These are phyloP conservation scores for Mortierella sp. DNA, from an alignment of 371 early-diverging fungal species.

Conservation along the genomic window DNA sequence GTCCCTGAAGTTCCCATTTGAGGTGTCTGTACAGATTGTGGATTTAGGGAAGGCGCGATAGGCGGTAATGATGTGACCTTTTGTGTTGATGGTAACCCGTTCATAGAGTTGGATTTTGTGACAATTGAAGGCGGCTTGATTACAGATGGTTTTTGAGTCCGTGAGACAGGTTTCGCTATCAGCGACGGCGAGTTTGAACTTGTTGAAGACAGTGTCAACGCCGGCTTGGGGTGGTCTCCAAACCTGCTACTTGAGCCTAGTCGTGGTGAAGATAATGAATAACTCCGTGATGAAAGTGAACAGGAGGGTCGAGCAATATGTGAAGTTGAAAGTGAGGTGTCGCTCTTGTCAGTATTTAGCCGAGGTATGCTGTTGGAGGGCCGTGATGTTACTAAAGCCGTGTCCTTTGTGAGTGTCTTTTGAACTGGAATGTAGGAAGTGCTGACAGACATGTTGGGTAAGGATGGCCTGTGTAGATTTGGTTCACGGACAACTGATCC, in stretches of 20 bases:
- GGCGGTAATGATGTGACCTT: slow-evolving; percentile 20
- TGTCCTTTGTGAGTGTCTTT: slow-evolving; percentile 16
- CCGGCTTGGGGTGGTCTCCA: slow-evolving; percentile 2
- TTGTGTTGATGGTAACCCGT: background rate
- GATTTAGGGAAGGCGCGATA: slow-evolving; percentile 21
- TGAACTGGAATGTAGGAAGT: slow-evolving; percentile 18
- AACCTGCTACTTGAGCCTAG: slow-evolving; percentile 8
- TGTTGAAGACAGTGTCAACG: background rate
- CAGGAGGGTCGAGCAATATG: slow-evolving; percentile 30
- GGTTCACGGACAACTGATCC: slow-evolving; percentile 7
- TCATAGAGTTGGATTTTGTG: slow-evolving; percentile 28
- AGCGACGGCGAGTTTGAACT: slow-evolving; percentile 10
- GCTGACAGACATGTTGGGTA: slow-evolving; percentile 25
- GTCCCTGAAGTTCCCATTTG: slow-evolving; percentile 2
- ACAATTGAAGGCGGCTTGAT: slow-evolving; percentile 54
- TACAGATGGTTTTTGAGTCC: slow-evolving; percentile 19
- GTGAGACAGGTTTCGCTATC: slow-evolving; percentile 32
- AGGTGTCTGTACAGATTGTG: slow-evolving; percentile 10
- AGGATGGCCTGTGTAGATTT: slow-evolving; percentile 43
- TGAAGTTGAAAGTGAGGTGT: slow-evolving; percentile 9
- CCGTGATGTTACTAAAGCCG: slow-evolving; percentile 3
- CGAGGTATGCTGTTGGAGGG: slow-evolving; percentile 12
- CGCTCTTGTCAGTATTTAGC: slow-evolving; percentile 23
- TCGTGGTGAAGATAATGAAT: slow-evolving; percentile 9
- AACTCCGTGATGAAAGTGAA: slow-evolving; percentile 13